phyloP scores from a whole-genome alignment of 1,284 basidiomycete species.

The Testicularia cyperi region DNA sequence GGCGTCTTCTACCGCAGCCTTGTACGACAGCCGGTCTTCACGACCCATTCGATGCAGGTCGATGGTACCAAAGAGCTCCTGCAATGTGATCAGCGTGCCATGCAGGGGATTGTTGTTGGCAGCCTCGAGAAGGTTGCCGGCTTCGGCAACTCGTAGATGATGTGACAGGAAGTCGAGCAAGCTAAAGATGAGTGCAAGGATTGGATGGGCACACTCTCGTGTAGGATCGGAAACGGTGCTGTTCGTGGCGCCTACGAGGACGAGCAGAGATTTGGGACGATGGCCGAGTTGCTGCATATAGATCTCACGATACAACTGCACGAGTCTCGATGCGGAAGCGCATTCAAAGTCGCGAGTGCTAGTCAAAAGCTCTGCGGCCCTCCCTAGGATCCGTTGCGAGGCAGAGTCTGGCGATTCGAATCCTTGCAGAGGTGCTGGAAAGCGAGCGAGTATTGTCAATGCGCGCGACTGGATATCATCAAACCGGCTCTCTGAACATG shows the following conservation, averaged over 20 bases:
- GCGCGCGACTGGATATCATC: conserved; percentile 46
- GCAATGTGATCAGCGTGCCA: conserved; percentile 57
- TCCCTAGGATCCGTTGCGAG: conserved; percentile 20
- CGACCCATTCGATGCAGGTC: conserved; percentile 5
- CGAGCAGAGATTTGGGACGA: conserved; percentile 15
- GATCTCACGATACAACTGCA: conserved; percentile 41
- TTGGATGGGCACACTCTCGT: conserved; percentile 2
- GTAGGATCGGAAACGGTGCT: background rate
- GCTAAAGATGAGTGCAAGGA: conserved; percentile 44
- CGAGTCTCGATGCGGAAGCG: conserved; percentile 37
- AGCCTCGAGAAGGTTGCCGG: conserved; percentile 43
- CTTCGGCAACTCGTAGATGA: conserved; percentile 37
- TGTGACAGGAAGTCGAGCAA: conserved; percentile 48
- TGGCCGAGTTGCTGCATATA: conserved; percentile 39
- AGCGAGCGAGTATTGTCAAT: conserved; percentile 37
- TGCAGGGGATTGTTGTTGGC: conserved; percentile 55
- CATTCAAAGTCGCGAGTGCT: conserved; percentile 46
- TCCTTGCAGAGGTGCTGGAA: conserved; percentile 37
- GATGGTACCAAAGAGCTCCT: conserved; percentile 49
- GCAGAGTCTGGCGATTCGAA: conserved; percentile 18
- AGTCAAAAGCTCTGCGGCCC: conserved; percentile 36
- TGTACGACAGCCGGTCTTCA: conserved; percentile 7
- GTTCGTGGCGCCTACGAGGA: conserved; percentile 4
- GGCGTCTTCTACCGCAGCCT: conserved; percentile 41
- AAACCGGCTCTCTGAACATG: conserved; percentile 48